These are phyloP conservation scores for Chlorella sp. DNA, from an alignment of 139 green algal genomes.

Conservation along the genomic window DNA sequence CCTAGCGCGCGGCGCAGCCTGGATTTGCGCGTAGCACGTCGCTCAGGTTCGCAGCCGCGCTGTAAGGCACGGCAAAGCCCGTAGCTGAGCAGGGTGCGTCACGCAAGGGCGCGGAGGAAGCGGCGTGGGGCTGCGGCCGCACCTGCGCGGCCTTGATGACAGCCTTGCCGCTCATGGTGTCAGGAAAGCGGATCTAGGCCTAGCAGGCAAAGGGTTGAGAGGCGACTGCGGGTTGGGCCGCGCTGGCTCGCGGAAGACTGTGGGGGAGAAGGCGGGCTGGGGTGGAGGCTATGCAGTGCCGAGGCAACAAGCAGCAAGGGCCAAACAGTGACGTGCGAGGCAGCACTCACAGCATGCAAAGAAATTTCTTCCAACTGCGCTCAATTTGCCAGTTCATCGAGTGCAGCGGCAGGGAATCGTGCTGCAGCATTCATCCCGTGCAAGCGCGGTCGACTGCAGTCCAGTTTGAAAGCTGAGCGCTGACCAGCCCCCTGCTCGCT, in stretches of 20 bases:
- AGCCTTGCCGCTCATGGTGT: constrained; percentile 52
- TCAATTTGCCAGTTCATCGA: neutral
- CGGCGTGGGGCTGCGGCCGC: neutral
- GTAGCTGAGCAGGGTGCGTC: neutral
- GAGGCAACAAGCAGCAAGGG: neutral
- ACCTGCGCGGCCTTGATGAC: constrained; percentile 49
- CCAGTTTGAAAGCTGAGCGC: too few relatives aligned
- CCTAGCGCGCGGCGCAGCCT: neutral
- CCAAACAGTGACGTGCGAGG: neutral
- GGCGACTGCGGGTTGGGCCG: neutral
- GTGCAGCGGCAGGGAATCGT: too few relatives aligned
- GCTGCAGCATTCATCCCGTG: too few relatives aligned
- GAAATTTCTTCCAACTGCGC: neutral
- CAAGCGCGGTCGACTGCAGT: too few relatives aligned
- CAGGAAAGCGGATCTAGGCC: neutral
- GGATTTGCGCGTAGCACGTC: neutral
- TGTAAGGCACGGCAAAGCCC: neutral
- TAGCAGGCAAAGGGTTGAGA: constrained; percentile 24
- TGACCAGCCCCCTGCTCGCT: too few relatives aligned
- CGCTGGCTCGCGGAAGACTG: neutral
- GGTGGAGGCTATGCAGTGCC: too few relatives aligned
- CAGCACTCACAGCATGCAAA: too few relatives aligned
- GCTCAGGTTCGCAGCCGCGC: neutral
- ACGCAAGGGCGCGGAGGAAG: neutral
- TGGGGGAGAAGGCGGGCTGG: neutral